A percentile compares a stretch with the other conserved stretches of the same genome.
Evolutionary conservation across 805 yeast genomes (phyloP).

Genomic region (Starmerella roubikii): DNA sequence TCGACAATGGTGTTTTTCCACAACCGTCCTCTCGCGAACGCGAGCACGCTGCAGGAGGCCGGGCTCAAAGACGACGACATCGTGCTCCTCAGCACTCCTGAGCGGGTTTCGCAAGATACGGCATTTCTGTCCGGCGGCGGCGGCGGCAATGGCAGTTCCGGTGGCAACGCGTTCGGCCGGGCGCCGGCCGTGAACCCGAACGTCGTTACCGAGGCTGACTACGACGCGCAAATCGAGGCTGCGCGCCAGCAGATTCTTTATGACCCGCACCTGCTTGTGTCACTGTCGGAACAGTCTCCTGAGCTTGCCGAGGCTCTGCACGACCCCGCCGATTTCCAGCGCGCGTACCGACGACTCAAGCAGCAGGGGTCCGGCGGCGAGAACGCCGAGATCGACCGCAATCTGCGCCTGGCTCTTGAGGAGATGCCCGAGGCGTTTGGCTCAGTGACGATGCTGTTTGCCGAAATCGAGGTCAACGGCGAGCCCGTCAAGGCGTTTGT

Average conservation of each 20-base stretch:
- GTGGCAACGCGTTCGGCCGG: background rate
- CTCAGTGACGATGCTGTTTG: constrained; percentile 68
- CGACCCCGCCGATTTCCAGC: constrained; percentile 37
- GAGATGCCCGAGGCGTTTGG: constrained; percentile 84
- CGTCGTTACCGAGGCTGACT: constrained; percentile 1
- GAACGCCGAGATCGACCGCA: constrained; percentile 69
- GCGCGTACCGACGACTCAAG: constrained; percentile 30
- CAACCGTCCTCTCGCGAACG: constrained; percentile 30
- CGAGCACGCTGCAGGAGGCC: constrained; percentile 33
- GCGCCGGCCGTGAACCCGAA: background rate
- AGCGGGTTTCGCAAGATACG: background rate
- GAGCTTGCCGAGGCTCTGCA: constrained; percentile 34
- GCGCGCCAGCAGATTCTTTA: constrained; percentile 27
- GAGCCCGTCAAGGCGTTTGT: constrained; percentile 79
- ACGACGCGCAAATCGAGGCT: constrained; percentile 21
- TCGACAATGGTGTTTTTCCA: constrained; percentile 39
- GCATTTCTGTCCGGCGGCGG: background rate
- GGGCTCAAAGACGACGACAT: constrained; percentile 48
- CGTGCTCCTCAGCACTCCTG: constrained; percentile 21
- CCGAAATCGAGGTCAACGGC: constrained; percentile 66
- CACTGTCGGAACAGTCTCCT: constrained; percentile 33
- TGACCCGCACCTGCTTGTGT: constrained; percentile 25
- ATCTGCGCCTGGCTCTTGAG: constrained; percentile 66
- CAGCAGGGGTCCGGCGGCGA: constrained; percentile 19
- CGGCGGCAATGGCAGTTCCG: background rate